Conservation (phyloP, 805 yeast species). For the Jamesozyma hellenica region DNA sequence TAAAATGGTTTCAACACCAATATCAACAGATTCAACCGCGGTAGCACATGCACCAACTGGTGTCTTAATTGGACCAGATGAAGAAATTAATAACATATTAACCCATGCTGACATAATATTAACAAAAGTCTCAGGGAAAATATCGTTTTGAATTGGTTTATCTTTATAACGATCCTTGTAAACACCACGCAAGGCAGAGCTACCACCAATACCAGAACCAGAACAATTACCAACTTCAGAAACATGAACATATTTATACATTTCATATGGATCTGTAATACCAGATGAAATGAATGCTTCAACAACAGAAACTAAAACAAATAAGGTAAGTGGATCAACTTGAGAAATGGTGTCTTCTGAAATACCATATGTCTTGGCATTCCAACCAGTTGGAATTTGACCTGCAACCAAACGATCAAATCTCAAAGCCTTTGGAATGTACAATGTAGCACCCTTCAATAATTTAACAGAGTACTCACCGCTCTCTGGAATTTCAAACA, state of each 20-base stretch:
- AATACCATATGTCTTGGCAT: constrained; percentile 89
- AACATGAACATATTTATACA: constrained; percentile 95
- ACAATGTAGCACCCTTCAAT: constrained; percentile 85
- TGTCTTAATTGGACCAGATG: constrained; percentile 98
- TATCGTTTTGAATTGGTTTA: constrained; percentile 92
- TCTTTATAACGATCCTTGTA: constrained; percentile 90
- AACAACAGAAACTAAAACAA: constrained; percentile 83
- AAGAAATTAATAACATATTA: constrained; percentile 90
- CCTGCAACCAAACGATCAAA: constrained; percentile 60
- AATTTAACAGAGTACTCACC: constrained; percentile 89
- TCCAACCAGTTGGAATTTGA: constrained; percentile 98
- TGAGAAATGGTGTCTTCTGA: constrained; percentile 85
- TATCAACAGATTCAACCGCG: constrained; percentile 93
- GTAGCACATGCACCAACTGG: constrained; percentile 99
- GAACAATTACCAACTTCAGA: constrained; percentile 99
- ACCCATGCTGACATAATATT: constrained; percentile 99
- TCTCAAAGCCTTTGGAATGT: constrained; percentile 69
- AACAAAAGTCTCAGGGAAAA: constrained; percentile 95
- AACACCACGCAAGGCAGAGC: constrained; percentile 93
- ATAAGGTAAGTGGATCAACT: constrained; percentile 93
- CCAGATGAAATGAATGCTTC: constrained; percentile 93
- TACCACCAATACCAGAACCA: constrained; percentile 99
- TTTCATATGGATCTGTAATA: constrained; percentile 96
- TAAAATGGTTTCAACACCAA: constrained; percentile 87
- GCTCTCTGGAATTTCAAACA: constrained; percentile 75